Evolutionary conservation across 2,329 filamentous ascomycete genomes (phyloP), one percentile per base, ranked within the genome.

Genomic region (Byssoonygena ceratinophila): DNA sequence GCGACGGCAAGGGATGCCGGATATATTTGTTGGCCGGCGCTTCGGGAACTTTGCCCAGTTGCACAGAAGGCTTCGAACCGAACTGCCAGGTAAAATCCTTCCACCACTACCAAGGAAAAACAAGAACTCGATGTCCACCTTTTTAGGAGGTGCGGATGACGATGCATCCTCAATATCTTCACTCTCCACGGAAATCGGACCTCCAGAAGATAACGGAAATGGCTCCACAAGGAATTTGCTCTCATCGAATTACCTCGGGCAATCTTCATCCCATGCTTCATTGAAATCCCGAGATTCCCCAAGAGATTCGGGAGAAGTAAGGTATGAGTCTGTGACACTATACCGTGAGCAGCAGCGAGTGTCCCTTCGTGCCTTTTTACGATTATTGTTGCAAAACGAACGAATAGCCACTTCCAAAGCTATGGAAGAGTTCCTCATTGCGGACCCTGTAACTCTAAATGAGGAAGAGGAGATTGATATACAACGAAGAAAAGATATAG

Each of bases 21-120:
- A 94, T 61, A 75, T 84, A 59, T 92, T 87, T 63, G 78, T 97
- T 50, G 88, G 84, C 14, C 81, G 89, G 55, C 79, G 91, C 59
- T 98, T 95, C 66, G 87, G 90, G 29, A 88, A 95, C 60, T 98
- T 98, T 65, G 77, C 74, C 23, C 81, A 80, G 58, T 75, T 98
- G 55, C 83, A 94, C 67, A 91, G 85, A 68, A 79, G 79, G 58
- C 69, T 98, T 55, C 82, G 86, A 32, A 80, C 83, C 11, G 92
- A 98, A 68, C 76, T 97, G 51, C 92, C 92, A 0, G 92, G 92
- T 16, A 94, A 94, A 63, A 80, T 95, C 4, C 75, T 98, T 2
- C 87, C 90, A 9, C 81, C 88, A 0, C 72, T 97, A 46, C 92
- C 92, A 0, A 84, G 84, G 65, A 97, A 97, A 78, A 96, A 96